A percentile compares a stretch with the other conserved stretches of the same genome.
These are phyloP conservation scores for Colletotrichum spaethianum DNA, from an alignment of 2,329 filamentous ascomycete genomes.

Conservation along the genomic window DNA sequence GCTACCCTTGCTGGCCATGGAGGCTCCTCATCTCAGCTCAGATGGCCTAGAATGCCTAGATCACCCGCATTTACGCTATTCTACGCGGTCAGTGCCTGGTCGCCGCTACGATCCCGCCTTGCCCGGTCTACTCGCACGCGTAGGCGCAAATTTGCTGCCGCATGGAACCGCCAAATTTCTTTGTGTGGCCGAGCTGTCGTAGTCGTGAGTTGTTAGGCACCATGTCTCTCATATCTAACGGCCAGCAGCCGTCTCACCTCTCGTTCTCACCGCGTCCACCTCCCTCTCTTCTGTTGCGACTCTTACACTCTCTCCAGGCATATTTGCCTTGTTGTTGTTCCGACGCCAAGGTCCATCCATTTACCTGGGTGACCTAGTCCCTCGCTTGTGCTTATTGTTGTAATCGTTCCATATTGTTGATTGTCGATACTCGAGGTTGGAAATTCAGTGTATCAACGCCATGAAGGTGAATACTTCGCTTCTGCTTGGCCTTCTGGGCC, in stretches of 20 bases:
- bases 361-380: conserved; percentile 3
- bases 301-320: conserved; percentile 9
- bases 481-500: conserved; percentile 54
- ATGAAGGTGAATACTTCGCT: conserved; percentile 50
- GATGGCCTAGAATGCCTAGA: conserved; percentile 31
- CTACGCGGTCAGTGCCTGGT: conserved; percentile 18
- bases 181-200: neutral
- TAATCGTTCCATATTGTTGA: neutral
- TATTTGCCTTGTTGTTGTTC: neutral
- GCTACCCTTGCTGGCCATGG: neutral
- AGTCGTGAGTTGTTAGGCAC: neutral
- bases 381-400: conserved; percentile 13
- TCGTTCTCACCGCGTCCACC: neutral
- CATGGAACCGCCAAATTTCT: conserved; percentile 11
- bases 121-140: neutral
- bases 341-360: neutral
- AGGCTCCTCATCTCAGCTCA: conserved; percentile 7
- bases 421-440: neutral
- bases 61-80: conserved; percentile 30
- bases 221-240: conserved; percentile 27
- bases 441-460: neutral
- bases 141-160: conserved; percentile 10
- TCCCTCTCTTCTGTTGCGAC: neutral
- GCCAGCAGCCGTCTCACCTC: conserved; percentile 12
- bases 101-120: conserved; percentile 9